phyloP scores from a whole-genome alignment of 2,329 filamentous ascomycete species.

The Ceratocystis papillata region DNA sequence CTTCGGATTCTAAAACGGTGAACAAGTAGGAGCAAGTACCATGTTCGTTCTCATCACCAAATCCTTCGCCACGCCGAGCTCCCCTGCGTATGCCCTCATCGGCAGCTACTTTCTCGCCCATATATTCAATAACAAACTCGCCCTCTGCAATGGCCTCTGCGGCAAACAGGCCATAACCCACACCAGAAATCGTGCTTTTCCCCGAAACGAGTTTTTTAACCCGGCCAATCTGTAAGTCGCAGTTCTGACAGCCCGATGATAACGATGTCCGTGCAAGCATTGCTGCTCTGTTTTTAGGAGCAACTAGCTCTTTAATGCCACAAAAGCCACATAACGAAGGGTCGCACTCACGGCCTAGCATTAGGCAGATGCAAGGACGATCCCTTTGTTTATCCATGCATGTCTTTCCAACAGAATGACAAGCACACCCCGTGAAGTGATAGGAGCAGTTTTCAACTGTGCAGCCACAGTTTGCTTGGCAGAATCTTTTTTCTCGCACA shows the following conservation, averaged over 20 bases:
- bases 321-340: constrained; percentile 62
- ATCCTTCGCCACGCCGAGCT: constrained; percentile 48
- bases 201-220: constrained; percentile 58
- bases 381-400: constrained; percentile 48
- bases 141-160: constrained; percentile 55
- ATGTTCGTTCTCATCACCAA: constrained; percentile 43
- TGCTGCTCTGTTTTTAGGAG: constrained; percentile 12
- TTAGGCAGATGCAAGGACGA: constrained; percentile 56
- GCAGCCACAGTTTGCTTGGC: constrained; percentile 62
- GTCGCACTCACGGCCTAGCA: constrained; percentile 69
- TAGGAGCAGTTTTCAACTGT: constrained; percentile 48
- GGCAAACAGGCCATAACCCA: constrained; percentile 66
- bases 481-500: constrained; percentile 49
- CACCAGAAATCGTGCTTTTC: constrained; percentile 53
- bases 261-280: constrained; percentile 38
- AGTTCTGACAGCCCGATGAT: constrained; percentile 57
- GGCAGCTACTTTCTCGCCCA: constrained; percentile 62
- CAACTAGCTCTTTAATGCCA: constrained; percentile 37
- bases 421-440: constrained; percentile 58
- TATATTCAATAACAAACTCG: constrained; percentile 73
- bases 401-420: constrained; percentile 48
- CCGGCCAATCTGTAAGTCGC: constrained; percentile 56
- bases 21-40: constrained; percentile 56
- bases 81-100: constrained; percentile 60
- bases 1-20: constrained; percentile 48